Conservation (phyloP, 2,329 filamentous ascomycete species). For the Drechmeria coniospora region DNA sequence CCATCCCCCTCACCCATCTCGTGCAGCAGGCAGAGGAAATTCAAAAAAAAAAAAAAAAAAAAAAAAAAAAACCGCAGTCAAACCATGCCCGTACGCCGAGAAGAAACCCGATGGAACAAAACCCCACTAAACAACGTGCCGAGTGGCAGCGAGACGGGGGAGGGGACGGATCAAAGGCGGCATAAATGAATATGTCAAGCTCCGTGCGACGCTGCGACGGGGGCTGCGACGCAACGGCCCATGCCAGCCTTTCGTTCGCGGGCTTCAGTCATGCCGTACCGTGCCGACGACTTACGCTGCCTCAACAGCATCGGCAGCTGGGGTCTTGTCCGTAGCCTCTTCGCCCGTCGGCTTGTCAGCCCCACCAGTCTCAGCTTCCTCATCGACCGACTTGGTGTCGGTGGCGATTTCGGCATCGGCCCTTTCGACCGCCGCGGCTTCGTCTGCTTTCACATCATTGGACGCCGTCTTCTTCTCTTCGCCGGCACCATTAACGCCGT, state of each 20-base stretch:
- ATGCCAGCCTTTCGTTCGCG: no score
- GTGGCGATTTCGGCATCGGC: constrained; percentile 7
- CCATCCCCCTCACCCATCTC: no score
- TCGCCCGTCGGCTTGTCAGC: constrained; percentile 7
- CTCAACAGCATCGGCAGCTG: not conserved
- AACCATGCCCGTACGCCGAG: constrained; percentile 11
- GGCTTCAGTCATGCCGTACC: no score
- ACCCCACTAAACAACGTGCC: no score
- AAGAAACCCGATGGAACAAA: constrained; percentile 6
- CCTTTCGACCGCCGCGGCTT: constrained; percentile 21
- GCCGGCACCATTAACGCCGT: constrained; percentile 31
- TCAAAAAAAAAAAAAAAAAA: constrained; percentile 5
- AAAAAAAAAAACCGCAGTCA: constrained; percentile 3
- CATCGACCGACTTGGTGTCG: constrained; percentile 6
- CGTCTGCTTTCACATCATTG: constrained; percentile 25
- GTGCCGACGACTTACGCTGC: no score
- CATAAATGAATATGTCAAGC: no score
- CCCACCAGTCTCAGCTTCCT: constrained; percentile 8
- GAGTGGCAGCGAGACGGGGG: no score
- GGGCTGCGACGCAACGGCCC: no score
- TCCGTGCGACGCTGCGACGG: no score
- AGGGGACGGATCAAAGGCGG: no score
- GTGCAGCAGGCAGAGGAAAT: no score
- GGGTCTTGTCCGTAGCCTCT: constrained; percentile 1
- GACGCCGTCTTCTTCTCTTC: constrained; percentile 12